Base-by-base conservation (phyloP, 192 early-diverging fungal species). In the Spizellomyces sp. region DNA sequence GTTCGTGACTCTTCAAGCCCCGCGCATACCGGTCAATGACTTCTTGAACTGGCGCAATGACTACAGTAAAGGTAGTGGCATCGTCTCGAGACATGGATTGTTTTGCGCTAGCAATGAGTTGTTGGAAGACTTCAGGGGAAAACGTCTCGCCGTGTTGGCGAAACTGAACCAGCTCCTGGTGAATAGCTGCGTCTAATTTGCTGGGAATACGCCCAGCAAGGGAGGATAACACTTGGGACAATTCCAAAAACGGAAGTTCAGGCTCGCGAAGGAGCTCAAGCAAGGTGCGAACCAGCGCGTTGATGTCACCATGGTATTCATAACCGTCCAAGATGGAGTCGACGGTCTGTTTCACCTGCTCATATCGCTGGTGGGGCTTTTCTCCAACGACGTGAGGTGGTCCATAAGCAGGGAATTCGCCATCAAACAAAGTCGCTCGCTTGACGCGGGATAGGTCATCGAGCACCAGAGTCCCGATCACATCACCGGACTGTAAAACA, bases 381-480 rank as follows among this genome's bases (percentile, higher is more conserved):
- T 90, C 93, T 65, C 95, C 95, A 60, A 81, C 79, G 15, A 93
- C 81, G 56, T 93, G 90, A 43, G 96, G 93, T 58, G 91, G 86
- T 15, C 94, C 80, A 45, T 81, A 75, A 2, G 66, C 60, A 6
- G 84, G 83, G 58, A 88, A 74, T 46, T 68, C 57, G 48, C 82
- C 85, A 12, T 81, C 75, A 58, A 87, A 99, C 47, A 89, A 87
- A 70, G 87, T 85, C 42, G 97, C 96, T 56, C 93, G 90, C 77
- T 93, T 93, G 66, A 99, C 97, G 41, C 85, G 87, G 58, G 87
- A 90, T 50, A 95, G 95, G 67, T 99, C 95, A 76, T 99, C 97
- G 60, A 99, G 85, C n/a, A 87, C 87, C 66, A 99, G 83, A 57
- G 89, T 88, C 69, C 92, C 97, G 71, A 99, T 91, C 59, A 99